A percentile compares a stretch with the other conserved stretches of the same genome.
phyloP scores from a whole-genome alignment of 2,329 filamentous ascomycete species.

The Xylariaceae sp. region DNA sequence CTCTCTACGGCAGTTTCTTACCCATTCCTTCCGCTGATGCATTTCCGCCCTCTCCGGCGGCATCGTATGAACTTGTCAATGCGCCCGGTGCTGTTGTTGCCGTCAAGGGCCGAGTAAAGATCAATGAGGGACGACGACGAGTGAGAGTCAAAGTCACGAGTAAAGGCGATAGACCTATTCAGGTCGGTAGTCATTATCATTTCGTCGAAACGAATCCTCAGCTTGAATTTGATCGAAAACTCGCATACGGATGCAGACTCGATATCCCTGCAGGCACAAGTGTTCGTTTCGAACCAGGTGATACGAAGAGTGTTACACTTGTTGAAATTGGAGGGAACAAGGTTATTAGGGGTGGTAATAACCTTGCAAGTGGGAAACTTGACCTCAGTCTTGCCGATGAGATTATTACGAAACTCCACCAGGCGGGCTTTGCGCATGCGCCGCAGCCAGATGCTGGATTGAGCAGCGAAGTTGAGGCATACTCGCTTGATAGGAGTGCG shows the following conservation, averaged over 20 bases:
- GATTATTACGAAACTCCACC: conserved; percentile 65
- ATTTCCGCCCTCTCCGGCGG: conserved; percentile 64
- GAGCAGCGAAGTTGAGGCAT: conserved; percentile 55
- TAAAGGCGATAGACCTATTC: conserved; percentile 84
- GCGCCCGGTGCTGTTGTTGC: conserved; percentile 80
- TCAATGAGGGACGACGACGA: conserved; percentile 74
- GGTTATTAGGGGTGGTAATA: conserved; percentile 82
- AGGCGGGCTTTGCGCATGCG: conserved; percentile 74
- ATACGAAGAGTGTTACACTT: conserved; percentile 83
- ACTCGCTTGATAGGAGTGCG: conserved; percentile 70
- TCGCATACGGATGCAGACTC: conserved; percentile 79
- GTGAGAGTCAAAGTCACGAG: conserved; percentile 76
- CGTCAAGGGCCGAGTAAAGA: conserved; percentile 61
- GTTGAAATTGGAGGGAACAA: conserved; percentile 83
- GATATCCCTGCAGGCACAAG: conserved; percentile 91
- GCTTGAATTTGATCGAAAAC: conserved; percentile 80
- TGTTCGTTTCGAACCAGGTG: conserved; percentile 89
- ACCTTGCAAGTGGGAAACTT: conserved; percentile 69
- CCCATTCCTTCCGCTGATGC: conserved; percentile 68
- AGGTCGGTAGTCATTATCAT: conserved; percentile 94
- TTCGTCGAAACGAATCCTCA: conserved; percentile 93
- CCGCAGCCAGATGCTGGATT: conserved; percentile 60
- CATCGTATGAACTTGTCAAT: conserved; percentile 64
- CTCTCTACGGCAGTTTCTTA: conserved; percentile 87
- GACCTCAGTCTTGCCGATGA: conserved; percentile 61